These are phyloP conservation scores for Vanderwaltozyma verrucispora DNA, from an alignment of 805 yeast species.

Conservation along the genomic window DNA sequence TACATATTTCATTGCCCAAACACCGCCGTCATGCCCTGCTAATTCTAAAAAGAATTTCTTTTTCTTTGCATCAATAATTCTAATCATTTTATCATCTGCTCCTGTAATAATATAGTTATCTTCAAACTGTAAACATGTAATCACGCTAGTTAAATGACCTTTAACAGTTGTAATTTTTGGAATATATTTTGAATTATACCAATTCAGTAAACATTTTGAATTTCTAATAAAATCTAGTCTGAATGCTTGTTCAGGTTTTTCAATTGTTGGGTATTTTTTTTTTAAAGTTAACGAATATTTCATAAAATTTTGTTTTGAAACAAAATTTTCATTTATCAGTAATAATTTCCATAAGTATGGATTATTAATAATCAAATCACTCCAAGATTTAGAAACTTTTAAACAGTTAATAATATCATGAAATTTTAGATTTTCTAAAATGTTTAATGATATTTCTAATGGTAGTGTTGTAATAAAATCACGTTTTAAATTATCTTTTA, in stretches of 20 bases:
- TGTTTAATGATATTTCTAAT: slow-evolving; percentile 55
- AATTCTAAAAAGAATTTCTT: slow-evolving; percentile 56
- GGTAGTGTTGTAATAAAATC: slow-evolving; percentile 70
- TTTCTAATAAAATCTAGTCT: slow-evolving; percentile 45
- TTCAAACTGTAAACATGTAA: slow-evolving; percentile 90
- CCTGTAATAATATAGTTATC: slow-evolving; percentile 86
- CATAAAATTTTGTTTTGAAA: slow-evolving; percentile 38
- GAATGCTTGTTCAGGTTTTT: slow-evolving; percentile 27
- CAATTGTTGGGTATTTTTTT: slow-evolving; percentile 19
- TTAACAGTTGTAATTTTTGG: slow-evolving; percentile 60
- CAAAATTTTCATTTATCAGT: slow-evolving; percentile 50
- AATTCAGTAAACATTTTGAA: slow-evolving; percentile 71
- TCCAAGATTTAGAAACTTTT: slow-evolving; percentile 64
- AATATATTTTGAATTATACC: slow-evolving; percentile 65
- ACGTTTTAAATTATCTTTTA: slow-evolving; percentile 41
- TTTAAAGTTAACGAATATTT: slow-evolving; percentile 17
- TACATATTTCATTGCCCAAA: slow-evolving; percentile 93
- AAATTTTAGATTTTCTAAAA: slow-evolving; percentile 56
- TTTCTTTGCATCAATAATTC: slow-evolving; percentile 65
- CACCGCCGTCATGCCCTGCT: slow-evolving; percentile 93
- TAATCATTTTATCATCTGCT: slow-evolving; percentile 76
- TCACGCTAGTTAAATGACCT: slow-evolving; percentile 73
- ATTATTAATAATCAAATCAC: slow-evolving; percentile 46
- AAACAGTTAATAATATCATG: slow-evolving; percentile 50
- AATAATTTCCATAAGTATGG: slow-evolving; percentile 61